Percentiles rank a stretch among this genome's conserved stretches.
phyloP scores from a whole-genome alignment of 2,329 filamentous ascomycete genomes.

The Neopestalotiopsis sp. region DNA sequence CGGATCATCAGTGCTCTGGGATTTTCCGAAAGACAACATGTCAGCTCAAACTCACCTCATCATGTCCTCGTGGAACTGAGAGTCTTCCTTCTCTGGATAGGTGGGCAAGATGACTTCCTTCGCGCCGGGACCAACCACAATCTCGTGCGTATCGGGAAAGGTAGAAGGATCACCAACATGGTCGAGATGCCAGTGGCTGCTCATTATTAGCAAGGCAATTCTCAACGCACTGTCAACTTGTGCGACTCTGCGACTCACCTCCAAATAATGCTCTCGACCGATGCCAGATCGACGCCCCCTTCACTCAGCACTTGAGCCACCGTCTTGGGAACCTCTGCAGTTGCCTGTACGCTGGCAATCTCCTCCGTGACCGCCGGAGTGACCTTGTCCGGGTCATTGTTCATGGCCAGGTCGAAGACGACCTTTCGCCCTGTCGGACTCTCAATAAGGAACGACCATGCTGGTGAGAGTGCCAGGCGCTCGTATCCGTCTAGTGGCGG shows the following conservation, averaged over 20 bases:
- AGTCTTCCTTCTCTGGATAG: slow-evolving; percentile 38
- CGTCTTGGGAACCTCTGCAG: neutral
- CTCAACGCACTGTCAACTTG: slow-evolving; percentile 16
- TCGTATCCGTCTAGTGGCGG: slow-evolving; percentile 14
- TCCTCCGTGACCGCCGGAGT: slow-evolving; percentile 34
- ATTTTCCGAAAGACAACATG: too few species aligned
- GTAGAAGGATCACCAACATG: slow-evolving; percentile 47
- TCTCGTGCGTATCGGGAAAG: slow-evolving; percentile 46
- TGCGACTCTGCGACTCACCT: slow-evolving; percentile 33
- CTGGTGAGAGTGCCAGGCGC: neutral
- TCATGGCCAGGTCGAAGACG: slow-evolving; percentile 52
- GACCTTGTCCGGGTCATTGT: slow-evolving; percentile 47
- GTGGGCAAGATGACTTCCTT: slow-evolving; percentile 27
- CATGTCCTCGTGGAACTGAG: slow-evolving; percentile 50
- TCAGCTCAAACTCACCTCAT: slow-evolving; percentile 15
- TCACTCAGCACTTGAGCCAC: neutral
- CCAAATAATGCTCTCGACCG: slow-evolving; percentile 13
- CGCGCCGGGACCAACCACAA: slow-evolving; percentile 42
- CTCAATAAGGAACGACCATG: slow-evolving; percentile 30
- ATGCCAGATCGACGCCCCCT: neutral
- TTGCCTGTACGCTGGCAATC: slow-evolving; percentile 37
- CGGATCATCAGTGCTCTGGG: too few species aligned
- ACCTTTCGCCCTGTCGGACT: slow-evolving; percentile 40
- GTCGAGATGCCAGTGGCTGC: slow-evolving; percentile 42
- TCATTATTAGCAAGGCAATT: slow-evolving; percentile 4